Conservation (phyloP, 306 rosid species). For the Sophora flavescens region DNA sequence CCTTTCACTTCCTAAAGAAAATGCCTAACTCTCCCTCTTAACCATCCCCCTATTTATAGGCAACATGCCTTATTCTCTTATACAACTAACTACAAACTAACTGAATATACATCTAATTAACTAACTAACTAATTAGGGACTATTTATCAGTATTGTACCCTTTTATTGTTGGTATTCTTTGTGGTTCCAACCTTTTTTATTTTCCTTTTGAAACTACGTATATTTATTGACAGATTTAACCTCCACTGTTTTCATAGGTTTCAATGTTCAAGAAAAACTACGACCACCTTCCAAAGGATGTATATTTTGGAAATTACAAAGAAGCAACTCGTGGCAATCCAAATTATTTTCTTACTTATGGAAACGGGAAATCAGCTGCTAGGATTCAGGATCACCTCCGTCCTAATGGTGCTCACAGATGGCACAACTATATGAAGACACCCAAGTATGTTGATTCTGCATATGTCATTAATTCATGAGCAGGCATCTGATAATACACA, state of each 20-base stretch:
- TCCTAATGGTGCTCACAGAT: conserved; percentile 98
- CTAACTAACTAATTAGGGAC: no score
- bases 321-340: conserved; percentile 98
- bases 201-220: conserved; percentile 16
- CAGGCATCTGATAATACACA: conserved; percentile 27
- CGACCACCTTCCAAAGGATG: conserved; percentile 95
- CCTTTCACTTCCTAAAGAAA: no score
- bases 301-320: conserved; percentile 86
- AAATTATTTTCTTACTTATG: conserved; percentile 92
- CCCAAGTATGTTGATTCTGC: conserved; percentile 70
- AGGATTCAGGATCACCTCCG: conserved; percentile 96
- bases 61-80: no score
- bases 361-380: conserved; percentile 98
- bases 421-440: conserved; percentile 97
- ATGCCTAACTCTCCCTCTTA: no score
- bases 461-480: conserved; percentile 35
- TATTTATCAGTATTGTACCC: no score
- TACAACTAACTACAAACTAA: no score
- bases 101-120: no score
- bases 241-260: conserved; percentile 63
- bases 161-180: conserved; percentile 9
- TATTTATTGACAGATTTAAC: conserved; percentile 24
- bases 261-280: conserved; percentile 98
- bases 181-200: conserved; percentile 5
- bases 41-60: no score